A percentile compares a stretch with the other conserved stretches of the same genome.
Evolutionary conservation across 78 protist species (phyloP).

Genomic region (Speleostelium caveatum): DNA sequence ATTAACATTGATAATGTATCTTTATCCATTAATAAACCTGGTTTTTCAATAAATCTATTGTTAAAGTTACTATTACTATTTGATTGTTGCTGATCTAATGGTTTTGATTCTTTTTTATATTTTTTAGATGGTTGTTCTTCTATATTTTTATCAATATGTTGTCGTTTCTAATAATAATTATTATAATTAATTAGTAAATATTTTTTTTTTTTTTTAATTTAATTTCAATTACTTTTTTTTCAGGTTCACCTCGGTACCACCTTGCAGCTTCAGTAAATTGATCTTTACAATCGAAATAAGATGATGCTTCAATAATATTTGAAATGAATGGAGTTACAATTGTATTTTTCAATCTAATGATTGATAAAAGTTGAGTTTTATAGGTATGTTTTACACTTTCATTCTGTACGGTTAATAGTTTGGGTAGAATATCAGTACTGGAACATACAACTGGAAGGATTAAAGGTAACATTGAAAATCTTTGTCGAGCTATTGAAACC

Average conservation of each 20-base stretch:
- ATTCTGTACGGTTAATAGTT: slow-evolving; percentile 17
- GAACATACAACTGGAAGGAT: slow-evolving; percentile 4
- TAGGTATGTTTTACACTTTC: slow-evolving; percentile 55
- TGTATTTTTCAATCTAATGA: slow-evolving; percentile 29
- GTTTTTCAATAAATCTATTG: slow-evolving; percentile 4
- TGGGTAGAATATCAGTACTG: slow-evolving; percentile 27
- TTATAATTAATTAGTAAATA: background rate
- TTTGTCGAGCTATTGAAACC: slow-evolving; percentile 13
- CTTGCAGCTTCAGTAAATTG: slow-evolving; percentile 42
- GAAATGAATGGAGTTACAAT: slow-evolving; percentile 17
- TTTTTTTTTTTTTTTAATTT: background rate
- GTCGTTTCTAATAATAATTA: background rate
- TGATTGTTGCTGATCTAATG: background rate
- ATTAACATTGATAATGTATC: slow-evolving; percentile 12
- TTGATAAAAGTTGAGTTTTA: slow-evolving; percentile 39
- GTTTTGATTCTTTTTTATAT: background rate
- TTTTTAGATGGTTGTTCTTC: slow-evolving; percentile 19
- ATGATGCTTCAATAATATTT: background rate
- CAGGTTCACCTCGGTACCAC: slow-evolving; percentile 71
- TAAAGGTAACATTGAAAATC: slow-evolving; percentile 13
- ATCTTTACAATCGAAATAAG: slow-evolving; percentile 33
- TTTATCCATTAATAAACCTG: slow-evolving; percentile 30
- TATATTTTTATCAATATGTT: background rate
- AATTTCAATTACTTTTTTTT: slow-evolving; percentile 17
- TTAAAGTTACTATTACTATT: slow-evolving; percentile 7